A percentile compares a stretch with the other conserved stretches of the same genome.
phyloP scores from a whole-genome alignment of 495 filamentous ascomycete genomes.

The Lepidopterella palustris region DNA sequence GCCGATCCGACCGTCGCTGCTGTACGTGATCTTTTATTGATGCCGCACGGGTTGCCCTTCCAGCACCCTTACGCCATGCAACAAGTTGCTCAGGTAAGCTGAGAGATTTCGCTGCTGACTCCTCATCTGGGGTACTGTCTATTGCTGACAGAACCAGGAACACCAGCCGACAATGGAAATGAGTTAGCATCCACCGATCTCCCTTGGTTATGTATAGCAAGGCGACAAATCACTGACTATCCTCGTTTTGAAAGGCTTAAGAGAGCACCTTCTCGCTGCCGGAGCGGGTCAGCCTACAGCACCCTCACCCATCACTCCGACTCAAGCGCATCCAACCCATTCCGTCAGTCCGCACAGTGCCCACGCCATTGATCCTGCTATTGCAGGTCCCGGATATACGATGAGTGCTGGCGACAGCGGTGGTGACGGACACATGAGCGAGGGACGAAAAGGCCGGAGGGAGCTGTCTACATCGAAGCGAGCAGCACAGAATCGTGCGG shows the following conservation, averaged over 20 bases:
- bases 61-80: constrained; percentile 26
- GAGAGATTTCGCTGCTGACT: constrained; percentile 4
- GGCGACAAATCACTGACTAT: constrained; percentile 22
- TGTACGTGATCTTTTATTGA: constrained; percentile 11
- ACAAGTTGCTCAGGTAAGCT: constrained; percentile 28
- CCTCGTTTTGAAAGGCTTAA: constrained; percentile 29
- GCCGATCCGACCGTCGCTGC: background rate
- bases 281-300: constrained; percentile 25
- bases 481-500: constrained; percentile 92
- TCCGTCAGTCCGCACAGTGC: constrained; percentile 29
- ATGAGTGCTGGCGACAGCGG: constrained; percentile 33
- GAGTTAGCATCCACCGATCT: constrained; percentile 19
- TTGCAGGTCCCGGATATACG: constrained; percentile 25
- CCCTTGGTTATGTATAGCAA: background rate
- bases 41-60: constrained; percentile 23
- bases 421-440: constrained; percentile 31
- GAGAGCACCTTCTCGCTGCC: constrained; percentile 40
- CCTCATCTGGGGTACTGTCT: background rate
- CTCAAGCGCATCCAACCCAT: constrained; percentile 9
- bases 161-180: constrained; percentile 27
- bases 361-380: constrained; percentile 38
- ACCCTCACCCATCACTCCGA: constrained; percentile 6
- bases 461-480: constrained; percentile 92
- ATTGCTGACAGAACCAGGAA: constrained; percentile 25
- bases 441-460: constrained; percentile 55